Evolutionary conservation across 345 rosid genomes (phyloP), one percentile per base, ranked within the genome.

Genomic region (Eutrema heterophyllum): DNA sequence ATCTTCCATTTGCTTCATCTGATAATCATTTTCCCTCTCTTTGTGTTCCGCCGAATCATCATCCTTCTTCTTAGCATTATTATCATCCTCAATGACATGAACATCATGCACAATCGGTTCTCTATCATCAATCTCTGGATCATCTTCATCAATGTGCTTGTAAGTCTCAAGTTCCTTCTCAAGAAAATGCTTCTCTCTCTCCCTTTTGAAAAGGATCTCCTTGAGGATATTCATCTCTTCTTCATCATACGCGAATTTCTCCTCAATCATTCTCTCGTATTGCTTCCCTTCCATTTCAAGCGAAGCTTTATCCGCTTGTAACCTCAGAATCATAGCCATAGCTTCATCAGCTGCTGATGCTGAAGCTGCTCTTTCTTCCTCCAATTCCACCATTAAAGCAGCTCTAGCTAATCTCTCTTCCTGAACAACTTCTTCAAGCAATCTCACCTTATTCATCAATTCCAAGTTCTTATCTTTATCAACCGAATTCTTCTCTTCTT

Each of bases 261-360:
- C 98, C 64, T 91, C 98, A 21, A 87, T 88, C 88, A 94, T 88
- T 75, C 97, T 83, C 57, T 85, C 92, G 51, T 86, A 88, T 69
- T 94, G 97, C 77, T 81, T 89, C 49, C 89, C 91, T 81, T 89
- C 97, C 97, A 89, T 95, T 77, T 87, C 92, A 68, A 89, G 75
- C 0, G 80, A 62, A 51, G 99, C 97, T 84, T 87, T 91, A 62
- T 89, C 97, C 55, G 86, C 84, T 72, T 94, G 98, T 50, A 94
- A 71, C 62, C 90, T 88, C 58, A 76, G 55, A 73, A 95, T 88
- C 99, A 95, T 90, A 71, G 97, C 90, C 93, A 92, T 85, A 59
- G 97, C 89, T 84, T 92, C 99, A 77, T 95, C 97, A 63, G 93
- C 87, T 53, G 96, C 96, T 39, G 87, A 78, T 24, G 96, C 87